Base-by-base conservation (phyloP, 2,329 filamentous ascomycete genomes). In the Aspergillus nomiae region DNA sequence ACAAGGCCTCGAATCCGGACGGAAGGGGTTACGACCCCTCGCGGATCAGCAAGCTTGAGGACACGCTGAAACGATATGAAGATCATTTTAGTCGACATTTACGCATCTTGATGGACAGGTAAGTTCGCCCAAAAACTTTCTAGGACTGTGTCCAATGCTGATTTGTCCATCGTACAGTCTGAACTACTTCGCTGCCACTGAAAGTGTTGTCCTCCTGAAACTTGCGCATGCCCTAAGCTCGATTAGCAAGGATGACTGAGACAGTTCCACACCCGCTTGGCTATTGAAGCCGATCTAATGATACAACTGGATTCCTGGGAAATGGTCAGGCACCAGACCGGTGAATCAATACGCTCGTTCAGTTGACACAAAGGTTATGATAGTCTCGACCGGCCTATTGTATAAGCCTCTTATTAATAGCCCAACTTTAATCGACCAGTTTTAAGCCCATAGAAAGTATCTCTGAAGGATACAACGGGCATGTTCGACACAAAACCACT, bases 161-260 rank as follows among this genome's bases (percentile, higher is more conserved):
- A 43, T 24, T 32, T 46, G 38, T 53, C 16, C 41, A 4, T 8
- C 10, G 2, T 56, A 1, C 57, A 80, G 78, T 64, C 65, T 99
- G 66, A 98, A 99, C 71, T 97, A 98, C 78, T 96, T 97, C 71
- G 95, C 95, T 3, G 95, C 95, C 0, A 98, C 95, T 0, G 95
- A 99, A 82, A 98, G 95, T 45, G 94, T 97, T 3, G 95, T 97
- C 21, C 84, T 99, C 67, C 81, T 98, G 65, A 94, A 94, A 68
- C 82, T 99, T 19, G 78, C 78, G 12, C 78, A 80, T 64, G 76
- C 78, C 0, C 62, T 80, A 54, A 80, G 77, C 63, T 75, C 77
- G 4, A 78, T 80, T 60, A 75, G 74, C 65, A 79, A 78, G 61
- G 78, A 80, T 24, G 78, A 80, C 50, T 78, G 73, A 79, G 59